Evolutionary conservation across 371 early-diverging fungal genomes (phyloP).

Genomic region (Mortierella sp.): DNA sequence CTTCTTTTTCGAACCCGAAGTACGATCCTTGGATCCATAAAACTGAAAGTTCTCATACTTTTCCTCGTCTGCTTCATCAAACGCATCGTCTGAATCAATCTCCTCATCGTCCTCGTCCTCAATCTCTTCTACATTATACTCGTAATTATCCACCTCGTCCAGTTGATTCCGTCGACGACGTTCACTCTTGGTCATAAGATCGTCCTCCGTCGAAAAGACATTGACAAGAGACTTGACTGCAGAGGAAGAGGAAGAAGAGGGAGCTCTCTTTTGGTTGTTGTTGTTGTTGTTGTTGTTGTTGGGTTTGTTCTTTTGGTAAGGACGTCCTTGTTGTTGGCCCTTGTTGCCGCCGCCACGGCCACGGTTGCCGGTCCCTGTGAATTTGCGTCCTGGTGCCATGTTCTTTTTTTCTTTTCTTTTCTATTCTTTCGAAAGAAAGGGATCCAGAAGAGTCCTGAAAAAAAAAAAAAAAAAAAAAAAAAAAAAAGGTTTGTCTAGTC

Average conservation of each 20-base stretch:
- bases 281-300: conserved; percentile 18
- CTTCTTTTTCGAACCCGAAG: conserved; percentile 43
- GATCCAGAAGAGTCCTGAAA: too few relatives aligned
- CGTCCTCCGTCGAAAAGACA: conserved; percentile 62
- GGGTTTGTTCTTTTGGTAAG: conserved; percentile 25
- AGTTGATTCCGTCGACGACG: conserved; percentile 66
- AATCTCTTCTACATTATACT: conserved; percentile 77
- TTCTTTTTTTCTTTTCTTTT: background rate
- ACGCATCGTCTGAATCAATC: conserved; percentile 92
- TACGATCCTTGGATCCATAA: conserved; percentile 53
- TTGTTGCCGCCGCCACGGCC: conserved; percentile 3
- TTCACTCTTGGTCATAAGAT: conserved; percentile 61
- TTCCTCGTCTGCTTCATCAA: conserved; percentile 87
- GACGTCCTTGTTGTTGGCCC: conserved; percentile 8
- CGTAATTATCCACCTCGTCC: conserved; percentile 82
- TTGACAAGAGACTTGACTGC: conserved; percentile 35
- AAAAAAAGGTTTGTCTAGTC: background rate
- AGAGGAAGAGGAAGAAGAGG: conserved; percentile 24
- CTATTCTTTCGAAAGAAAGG: background rate
- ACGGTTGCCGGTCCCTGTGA: conserved; percentile 11
- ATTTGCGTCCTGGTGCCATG: conserved; percentile 50
- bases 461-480: background rate
- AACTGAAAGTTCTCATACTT: conserved; percentile 79
- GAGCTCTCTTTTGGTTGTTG: conserved; percentile 37
- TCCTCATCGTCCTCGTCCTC: conserved; percentile 93